These are phyloP conservation scores for Tulasnella sp. DNA, from an alignment of 768 basidiomycete species.

Conservation along the genomic window DNA sequence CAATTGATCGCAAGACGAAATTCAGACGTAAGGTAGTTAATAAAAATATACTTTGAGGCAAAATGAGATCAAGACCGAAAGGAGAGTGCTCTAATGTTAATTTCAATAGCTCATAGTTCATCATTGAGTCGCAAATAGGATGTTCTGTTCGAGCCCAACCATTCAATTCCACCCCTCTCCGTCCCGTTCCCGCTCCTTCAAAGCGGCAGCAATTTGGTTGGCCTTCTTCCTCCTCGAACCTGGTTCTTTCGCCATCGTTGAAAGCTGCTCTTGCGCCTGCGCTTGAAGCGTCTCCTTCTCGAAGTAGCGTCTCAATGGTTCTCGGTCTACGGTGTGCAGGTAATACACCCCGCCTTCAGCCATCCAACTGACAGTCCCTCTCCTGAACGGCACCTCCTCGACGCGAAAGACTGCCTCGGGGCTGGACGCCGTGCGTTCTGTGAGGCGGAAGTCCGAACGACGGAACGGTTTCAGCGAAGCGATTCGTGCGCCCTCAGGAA, in stretches of 20 bases:
- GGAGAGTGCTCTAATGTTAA: not conserved
- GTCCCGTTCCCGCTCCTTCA: not conserved
- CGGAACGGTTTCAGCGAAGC: constrained; percentile 81
- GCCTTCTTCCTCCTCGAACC: not conserved
- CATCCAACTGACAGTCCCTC: constrained; percentile 76
- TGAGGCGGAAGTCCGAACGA: constrained; percentile 57
- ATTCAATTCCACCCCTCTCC: not conserved
- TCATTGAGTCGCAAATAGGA: not conserved
- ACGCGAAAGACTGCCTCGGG: constrained; percentile 79
- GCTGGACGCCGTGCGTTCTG: constrained; percentile 77
- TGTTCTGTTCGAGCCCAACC: no score
- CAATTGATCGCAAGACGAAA: no score
- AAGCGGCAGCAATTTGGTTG: not conserved
- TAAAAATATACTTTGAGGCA: not conserved
- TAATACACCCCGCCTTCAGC: constrained; percentile 25
- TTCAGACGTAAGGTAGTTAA: not conserved
- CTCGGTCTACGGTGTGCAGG: constrained; percentile 16
- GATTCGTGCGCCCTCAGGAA: constrained; percentile 87
- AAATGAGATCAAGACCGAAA: not conserved
- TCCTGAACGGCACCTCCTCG: constrained; percentile 51
- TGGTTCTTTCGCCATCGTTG: no score
- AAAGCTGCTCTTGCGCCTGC: no score
- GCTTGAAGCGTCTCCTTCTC: not conserved
- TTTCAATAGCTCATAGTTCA: no score
- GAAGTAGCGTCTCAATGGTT: constrained; percentile 2